Evolutionary conservation across 805 yeast genomes (phyloP).

Genomic region (Kodamaea neixiangensis): DNA sequence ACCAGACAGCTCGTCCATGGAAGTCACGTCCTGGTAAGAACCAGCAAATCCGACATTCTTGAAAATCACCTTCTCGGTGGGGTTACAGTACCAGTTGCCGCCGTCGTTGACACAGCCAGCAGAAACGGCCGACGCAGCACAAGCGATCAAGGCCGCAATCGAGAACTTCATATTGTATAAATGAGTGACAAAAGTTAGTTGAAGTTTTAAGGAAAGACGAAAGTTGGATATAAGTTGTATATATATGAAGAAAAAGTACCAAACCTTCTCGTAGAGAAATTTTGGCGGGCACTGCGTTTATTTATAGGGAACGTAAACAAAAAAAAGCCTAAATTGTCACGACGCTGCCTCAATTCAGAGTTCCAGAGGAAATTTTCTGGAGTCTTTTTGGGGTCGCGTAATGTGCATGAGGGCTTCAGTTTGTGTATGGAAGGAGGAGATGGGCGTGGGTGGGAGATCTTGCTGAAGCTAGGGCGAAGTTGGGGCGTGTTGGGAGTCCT

Average conservation of each 20-base stretch:
- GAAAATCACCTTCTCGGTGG: conserved; percentile 67
- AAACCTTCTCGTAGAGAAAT: not conserved
- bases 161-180: conserved; percentile 24
- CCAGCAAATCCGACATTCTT: conserved; percentile 82
- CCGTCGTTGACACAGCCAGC: conserved; percentile 24
- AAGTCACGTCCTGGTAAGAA: conserved; percentile 74
- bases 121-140: conserved; percentile 21
- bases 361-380: not conserved
- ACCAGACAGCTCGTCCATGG: conserved; percentile 73
- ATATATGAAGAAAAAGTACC: conserved; percentile 1
- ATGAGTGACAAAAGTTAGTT: conserved; percentile 11
- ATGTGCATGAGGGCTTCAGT: not conserved
- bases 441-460: no score
- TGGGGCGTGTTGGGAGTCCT: no score
- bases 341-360: not conserved
- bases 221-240: conserved; percentile 8
- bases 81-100: conserved; percentile 56
- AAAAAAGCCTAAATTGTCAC: not conserved
- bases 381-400: not conserved
- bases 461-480: no score
- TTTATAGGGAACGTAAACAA: conserved; percentile 3
- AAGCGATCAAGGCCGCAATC: conserved; percentile 23
- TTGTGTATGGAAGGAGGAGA: not conserved
- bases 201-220: conserved; percentile 10
- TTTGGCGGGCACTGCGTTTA: not conserved